Evolutionary conservation across 2,329 filamentous ascomycete species (phyloP), one percentile per base, ranked within the genome.

Genomic region (Fusarium tjaetaba): DNA sequence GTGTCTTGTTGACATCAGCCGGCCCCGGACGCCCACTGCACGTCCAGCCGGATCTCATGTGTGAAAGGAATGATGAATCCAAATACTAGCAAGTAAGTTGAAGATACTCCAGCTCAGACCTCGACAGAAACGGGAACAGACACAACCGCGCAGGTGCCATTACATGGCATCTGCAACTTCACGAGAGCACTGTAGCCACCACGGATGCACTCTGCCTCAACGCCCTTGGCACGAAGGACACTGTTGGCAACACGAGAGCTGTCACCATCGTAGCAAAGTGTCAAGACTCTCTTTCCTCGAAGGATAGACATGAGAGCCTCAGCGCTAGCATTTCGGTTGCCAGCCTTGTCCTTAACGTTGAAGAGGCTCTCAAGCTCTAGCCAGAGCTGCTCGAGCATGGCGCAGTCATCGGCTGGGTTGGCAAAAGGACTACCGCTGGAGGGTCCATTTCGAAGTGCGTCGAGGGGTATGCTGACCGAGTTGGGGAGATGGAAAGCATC

Each of bases 251-350:
- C 84, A 8, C 88, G 81, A 11, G 88, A 83, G 24, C 85, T 86
- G 59, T 89, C 86, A 6, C 88, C 88, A 57, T 87, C 81, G 60
- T 89, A 88, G 72, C 87, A 89, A 16, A 88, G 73, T 16, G 88
- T 79, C 26, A 89, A 73, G 15, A 88, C 80, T 32, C 81, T 82
- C 57, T 82, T 83, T 11, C 78, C 80, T 26, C 76, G 72, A 15
- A 85, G 73, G 5, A 80, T 72, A 5, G 74, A 72, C 64, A 80
- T 71, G 24, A 82, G 58, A 26, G 73, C 72, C 51, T 78, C 77
- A 1, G 79, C 79, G 7, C 76, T 77, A 8, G 74, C 56, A 55
- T 80, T 79, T 18, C 77, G 74, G 30, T 72, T 78, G 22, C 77
- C 79, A 28, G 74, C 66, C 55, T 78, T 73, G 22, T 77, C 74